Evolutionary conservation across 306 rosid species (phyloP).

Genomic region (Trichosanthes cucumerina): DNA sequence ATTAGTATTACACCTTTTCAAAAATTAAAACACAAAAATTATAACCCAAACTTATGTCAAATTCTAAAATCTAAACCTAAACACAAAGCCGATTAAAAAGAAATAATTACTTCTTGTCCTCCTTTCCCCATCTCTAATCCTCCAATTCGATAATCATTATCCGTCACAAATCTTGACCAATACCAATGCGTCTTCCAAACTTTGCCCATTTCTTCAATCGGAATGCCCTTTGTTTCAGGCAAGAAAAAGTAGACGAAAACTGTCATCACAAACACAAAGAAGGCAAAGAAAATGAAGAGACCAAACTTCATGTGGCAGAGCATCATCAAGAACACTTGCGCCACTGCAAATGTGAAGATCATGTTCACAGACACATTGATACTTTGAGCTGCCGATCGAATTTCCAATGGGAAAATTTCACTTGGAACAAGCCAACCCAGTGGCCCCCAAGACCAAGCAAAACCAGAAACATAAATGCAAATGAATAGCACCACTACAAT

Average conservation of each 20-base stretch:
- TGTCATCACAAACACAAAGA: constrained; percentile 64
- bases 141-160: constrained; percentile 20
- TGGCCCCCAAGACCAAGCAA: constrained; percentile 99
- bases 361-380: constrained; percentile 80
- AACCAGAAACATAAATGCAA: constrained; percentile 74
- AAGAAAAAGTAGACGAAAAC: constrained; percentile 37
- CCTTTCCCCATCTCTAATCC: background rate
- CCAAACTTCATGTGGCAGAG: constrained; percentile 88
- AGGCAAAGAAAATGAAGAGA: constrained; percentile 66
- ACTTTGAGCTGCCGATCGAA: constrained; percentile 89
- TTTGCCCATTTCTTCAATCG: constrained; percentile 74
- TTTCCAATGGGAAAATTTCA: constrained; percentile 86
- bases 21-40: background rate
- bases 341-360: constrained; percentile 71
- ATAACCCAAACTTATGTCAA: background rate
- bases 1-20: background rate
- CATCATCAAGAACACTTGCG: constrained; percentile 67
- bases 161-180: constrained; percentile 52
- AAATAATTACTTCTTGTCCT: background rate
- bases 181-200: constrained; percentile 75
- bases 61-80: background rate
- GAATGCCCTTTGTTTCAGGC: constrained; percentile 85
- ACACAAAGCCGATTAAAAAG: too few relatives aligned
- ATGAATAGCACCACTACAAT: constrained; percentile 78
- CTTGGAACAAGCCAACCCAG: constrained; percentile 94